Percentiles rank a stretch among this genome's conserved stretches.
Conservation (phyloP, 345 rosid species). For the Eucalyptus paniculata region DNA sequence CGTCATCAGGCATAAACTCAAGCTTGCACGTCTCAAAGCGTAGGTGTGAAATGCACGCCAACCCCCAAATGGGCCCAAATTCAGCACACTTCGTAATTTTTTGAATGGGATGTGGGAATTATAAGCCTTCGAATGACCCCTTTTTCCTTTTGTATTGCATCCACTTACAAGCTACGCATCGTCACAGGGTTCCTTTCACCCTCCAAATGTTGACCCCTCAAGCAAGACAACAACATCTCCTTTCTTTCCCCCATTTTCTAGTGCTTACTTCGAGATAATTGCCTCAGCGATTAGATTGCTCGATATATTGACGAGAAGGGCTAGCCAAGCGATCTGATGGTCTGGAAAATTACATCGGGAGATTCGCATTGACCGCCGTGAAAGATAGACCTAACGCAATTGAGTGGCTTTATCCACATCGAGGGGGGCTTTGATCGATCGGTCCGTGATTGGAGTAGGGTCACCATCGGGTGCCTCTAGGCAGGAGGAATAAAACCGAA, state of each 20-base stretch:
- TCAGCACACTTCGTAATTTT: neutral
- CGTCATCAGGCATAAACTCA: neutral
- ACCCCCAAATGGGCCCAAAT: neutral
- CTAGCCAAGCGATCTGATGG: neutral
- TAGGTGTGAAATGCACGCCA: neutral
- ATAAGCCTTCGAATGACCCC: neutral
- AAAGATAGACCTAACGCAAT: neutral
- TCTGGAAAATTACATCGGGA: neutral
- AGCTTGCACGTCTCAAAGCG: conserved; percentile 39
- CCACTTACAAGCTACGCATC: conserved; percentile 46
- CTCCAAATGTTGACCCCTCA: neutral
- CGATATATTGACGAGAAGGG: neutral
- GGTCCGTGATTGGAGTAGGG: neutral
- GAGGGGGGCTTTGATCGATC: neutral
- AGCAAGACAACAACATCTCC: neutral
- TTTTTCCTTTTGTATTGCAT: neutral
- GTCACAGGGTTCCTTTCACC: neutral
- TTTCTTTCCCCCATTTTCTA: neutral
- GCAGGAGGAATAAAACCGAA: neutral
- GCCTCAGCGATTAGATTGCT: neutral
- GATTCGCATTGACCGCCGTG: neutral
- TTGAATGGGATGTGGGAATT: neutral
- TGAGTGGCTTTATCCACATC: neutral
- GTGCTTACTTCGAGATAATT: neutral
- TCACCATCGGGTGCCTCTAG: neutral